Base-by-base conservation (phyloP, 2,329 filamentous ascomycete species). In the Pseudocercospora pini-densiflorae region DNA sequence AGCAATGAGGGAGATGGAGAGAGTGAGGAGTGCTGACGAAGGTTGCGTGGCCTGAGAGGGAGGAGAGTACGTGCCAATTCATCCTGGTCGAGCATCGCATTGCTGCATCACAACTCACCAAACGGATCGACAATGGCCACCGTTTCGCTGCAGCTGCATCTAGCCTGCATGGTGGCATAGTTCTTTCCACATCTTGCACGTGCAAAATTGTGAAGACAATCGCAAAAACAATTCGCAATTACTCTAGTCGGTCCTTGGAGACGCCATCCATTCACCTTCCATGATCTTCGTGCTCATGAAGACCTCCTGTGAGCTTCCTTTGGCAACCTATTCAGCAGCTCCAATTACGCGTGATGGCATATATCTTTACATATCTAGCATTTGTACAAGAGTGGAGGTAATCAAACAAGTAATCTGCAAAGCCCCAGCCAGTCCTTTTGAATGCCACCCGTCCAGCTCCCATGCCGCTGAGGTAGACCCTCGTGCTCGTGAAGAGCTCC, bases 301-400 rank as follows among this genome's bases (percentile, higher is more conserved):
- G 2, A n/a, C 14, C 36, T 36, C 8, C 14, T 3, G 6, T 9
- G 36, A 40, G 5, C 14, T n/a, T 40, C 16, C 5, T 2, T 40
- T 5, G 14, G 36, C 36, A 40, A n/a, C 16, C 36, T 3, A 16
- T 40, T 16, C 36, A 40, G 3, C 14, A 40, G 36, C 40, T 7
- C 33, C 23, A 10, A 29, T 8, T 14, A 4, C 23, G 14, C 49
- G 14, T 9, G 21, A 31, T 31, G 27, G 14, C 27, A 55, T 27
- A 31, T 33, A 55, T 55, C 24, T 55, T 19, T 51, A 51, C 47
- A 51, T 24, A 24, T 51, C 47, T 51, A 51, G 47, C 6, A 51
- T 51, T 24, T 31, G 51, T 55, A 51, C 51, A 55, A 31, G 51
- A 55, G 51, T 55, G 51, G 51, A 55, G 51, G 27, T n/a, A 31